Base-by-base conservation (phyloP, 768 basidiomycete genomes). In the Fistulinella prunicolor region DNA sequence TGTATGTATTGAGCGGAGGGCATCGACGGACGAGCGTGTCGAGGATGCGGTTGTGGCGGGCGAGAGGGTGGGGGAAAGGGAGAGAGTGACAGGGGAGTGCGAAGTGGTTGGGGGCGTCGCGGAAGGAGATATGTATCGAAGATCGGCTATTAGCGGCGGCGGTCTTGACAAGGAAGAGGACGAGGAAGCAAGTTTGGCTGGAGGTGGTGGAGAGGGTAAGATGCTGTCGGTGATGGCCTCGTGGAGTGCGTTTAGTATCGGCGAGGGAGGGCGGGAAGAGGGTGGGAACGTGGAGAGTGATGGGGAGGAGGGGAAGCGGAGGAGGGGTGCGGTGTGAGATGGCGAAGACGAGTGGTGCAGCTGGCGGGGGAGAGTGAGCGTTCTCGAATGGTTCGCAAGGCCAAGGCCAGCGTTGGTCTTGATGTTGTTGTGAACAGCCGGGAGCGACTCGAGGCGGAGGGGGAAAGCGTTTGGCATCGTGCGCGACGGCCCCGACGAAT, bases 61-160 rank as follows among this genome's bases (percentile, higher is more conserved):
- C 40, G 52, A 61, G 44, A 49, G 63, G 32, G 50, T 60, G 38
- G 46, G 54, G 38, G 49, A 47, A 16, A 51, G 47, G 23, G 51
- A 36, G 28, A 51, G 44, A 13, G 46, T 55, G 47, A 49, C 42
- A 7, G 52, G 40, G 7, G 54, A 51, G 34, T 40, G 55, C 34
- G 53, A 56, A 10, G 60, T 71, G 57, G 12, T 73, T 0, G 82
- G 79, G 13, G 85, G 66, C 1, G 82, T 79, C 6, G 82, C 70
- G 7, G 79, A 83, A 21, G 86, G 85, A 21, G 85, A 73, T 0
- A 85, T 80, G 2, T 78, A 73, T 38, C 83, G 78, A 44, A 85
- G 72, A 53, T 61, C 73, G 57, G 78, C 76, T 44, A 84, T 64
- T 45, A 80, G 74, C 8, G 77, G 75, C 8, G 82, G 82, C 1